These are phyloP conservation scores for Mycena maculata DNA, from an alignment of 768 basidiomycete species.

Conservation along the genomic window DNA sequence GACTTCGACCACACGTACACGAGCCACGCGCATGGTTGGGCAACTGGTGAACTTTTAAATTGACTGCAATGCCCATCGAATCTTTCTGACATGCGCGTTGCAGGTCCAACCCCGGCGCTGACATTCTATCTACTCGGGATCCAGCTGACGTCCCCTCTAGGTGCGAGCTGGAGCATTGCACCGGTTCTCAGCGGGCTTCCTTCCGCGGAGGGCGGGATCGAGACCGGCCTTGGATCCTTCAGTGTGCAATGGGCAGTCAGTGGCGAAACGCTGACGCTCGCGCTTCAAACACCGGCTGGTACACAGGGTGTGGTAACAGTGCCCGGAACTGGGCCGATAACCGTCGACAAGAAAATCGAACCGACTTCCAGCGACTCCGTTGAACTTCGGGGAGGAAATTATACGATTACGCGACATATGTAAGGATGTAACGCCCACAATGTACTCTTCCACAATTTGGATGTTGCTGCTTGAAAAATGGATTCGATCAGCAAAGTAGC, in stretches of 20 bases:
- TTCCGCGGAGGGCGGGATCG: slow-evolving; percentile 58
- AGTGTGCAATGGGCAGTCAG: slow-evolving; percentile 52
- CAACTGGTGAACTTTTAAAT: slow-evolving; percentile 39
- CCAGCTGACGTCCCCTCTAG: slow-evolving; percentile 53
- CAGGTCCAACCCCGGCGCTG: slow-evolving; percentile 59
- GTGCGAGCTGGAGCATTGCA: slow-evolving; percentile 55
- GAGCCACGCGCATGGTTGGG: slow-evolving; percentile 62
- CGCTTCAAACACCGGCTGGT: slow-evolving; percentile 40
- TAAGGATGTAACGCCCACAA: not conserved
- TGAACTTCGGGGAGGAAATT: slow-evolving; percentile 23
- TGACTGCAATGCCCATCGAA: too few relatives aligned
- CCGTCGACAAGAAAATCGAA: slow-evolving; percentile 27
- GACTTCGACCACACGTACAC: slow-evolving; percentile 59
- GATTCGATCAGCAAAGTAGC: too few relatives aligned
- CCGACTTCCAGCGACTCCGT: slow-evolving; percentile 11
- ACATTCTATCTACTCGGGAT: slow-evolving; percentile 61
- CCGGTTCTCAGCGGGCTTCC: slow-evolving; percentile 56
- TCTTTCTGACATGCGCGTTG: not conserved
- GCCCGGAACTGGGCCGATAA: slow-evolving; percentile 39
- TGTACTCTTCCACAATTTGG: too few relatives aligned
- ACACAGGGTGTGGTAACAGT: slow-evolving; percentile 43
- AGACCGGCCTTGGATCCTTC: slow-evolving; percentile 59
- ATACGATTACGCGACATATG: slow-evolving; percentile 12
- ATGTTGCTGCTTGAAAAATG: too few relatives aligned
- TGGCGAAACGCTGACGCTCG: slow-evolving; percentile 34